phyloP scores from a whole-genome alignment of 345 rosid genomes.

The Heritiera fomes region DNA sequence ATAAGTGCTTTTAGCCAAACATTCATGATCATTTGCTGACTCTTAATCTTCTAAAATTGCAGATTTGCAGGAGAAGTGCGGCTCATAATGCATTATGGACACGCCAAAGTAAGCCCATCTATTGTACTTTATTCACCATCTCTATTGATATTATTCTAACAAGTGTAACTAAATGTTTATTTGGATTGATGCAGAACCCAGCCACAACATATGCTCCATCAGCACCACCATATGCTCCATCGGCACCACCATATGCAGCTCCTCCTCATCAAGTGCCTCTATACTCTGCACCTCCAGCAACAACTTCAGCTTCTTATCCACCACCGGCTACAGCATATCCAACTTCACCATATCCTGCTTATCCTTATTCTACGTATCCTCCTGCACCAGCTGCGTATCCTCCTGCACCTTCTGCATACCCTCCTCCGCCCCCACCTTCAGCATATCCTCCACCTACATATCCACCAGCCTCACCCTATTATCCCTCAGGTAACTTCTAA shows the following conservation, averaged over 20 bases:
- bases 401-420: conserved; percentile 24
- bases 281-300: background rate
- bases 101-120: conserved; percentile 52
- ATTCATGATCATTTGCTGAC: background rate
- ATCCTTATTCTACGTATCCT: conserved; percentile 42
- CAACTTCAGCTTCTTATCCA: conserved; percentile 26
- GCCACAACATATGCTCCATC: conserved; percentile 28
- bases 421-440: conserved; percentile 36
- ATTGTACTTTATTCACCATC: conserved; percentile 9
- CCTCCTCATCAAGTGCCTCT: background rate
- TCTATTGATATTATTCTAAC: background rate
- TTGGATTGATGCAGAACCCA: conserved; percentile 47
- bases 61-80: conserved; percentile 86
- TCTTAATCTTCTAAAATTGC: conserved; percentile 19
- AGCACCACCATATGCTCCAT: conserved; percentile 25
- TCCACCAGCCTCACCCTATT: conserved; percentile 46
- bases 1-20: background rate
- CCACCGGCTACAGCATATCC: conserved; percentile 18
- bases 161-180: background rate
- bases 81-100: conserved; percentile 64
- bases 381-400: conserved; percentile 35
- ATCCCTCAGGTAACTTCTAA: conserved; percentile 50
- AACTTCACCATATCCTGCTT: conserved; percentile 33
- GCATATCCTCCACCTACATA: conserved; percentile 28
- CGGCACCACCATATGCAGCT: conserved; percentile 24